These are phyloP conservation scores for Silene coronaria DNA, from an alignment of 179 eudicot species.

Conservation along the genomic window DNA sequence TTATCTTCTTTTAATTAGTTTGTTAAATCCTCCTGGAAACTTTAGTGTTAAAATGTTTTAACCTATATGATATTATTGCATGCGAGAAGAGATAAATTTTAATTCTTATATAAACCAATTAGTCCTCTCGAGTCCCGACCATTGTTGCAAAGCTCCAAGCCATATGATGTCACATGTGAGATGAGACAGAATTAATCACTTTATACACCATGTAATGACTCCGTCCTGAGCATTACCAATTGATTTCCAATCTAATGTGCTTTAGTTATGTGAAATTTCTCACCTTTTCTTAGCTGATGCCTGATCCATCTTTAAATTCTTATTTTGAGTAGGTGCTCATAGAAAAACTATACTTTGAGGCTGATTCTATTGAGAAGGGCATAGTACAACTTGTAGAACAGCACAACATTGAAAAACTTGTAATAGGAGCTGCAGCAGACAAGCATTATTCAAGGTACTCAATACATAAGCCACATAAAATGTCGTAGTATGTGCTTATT, in stretches of 20 bases:
- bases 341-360: slow-evolving; percentile 40
- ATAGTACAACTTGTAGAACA: slow-evolving; percentile 48
- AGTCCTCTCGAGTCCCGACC: not conserved
- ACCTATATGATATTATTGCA: not conserved
- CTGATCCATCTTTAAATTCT: not conserved
- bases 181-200: not conserved
- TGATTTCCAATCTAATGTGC: too few species aligned
- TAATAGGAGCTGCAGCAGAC: slow-evolving; percentile 72
- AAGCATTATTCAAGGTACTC: slow-evolving; percentile 40
- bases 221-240: too few species aligned
- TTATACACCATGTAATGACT: too few species aligned
- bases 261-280: too few species aligned
- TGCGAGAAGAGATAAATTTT: not conserved
- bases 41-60: too few species aligned
- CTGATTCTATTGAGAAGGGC: slow-evolving; percentile 60
- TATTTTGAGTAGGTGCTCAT: slow-evolving; percentile 36
- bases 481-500: too few species aligned
- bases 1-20: not conserved
- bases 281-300: not conserved
- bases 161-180: not conserved
- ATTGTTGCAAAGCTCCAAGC: not conserved
- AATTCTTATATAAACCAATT: not conserved
- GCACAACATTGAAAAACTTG: slow-evolving; percentile 52
- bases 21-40: not conserved
- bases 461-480: not conserved